Conservation (phyloP, 140 eudicot genomes). For the Oenanthe javanica region DNA sequence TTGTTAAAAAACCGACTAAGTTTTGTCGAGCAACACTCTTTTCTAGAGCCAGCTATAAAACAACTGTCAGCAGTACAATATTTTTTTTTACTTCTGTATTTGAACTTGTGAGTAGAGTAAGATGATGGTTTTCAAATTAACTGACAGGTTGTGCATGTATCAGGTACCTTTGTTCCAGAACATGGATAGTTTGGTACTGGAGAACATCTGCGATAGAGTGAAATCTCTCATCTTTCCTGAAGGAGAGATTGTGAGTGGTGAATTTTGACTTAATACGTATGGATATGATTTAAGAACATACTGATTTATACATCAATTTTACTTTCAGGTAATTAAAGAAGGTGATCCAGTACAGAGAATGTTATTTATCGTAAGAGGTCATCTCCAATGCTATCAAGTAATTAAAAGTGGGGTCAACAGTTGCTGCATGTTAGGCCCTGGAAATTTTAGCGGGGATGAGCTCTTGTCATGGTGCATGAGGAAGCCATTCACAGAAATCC, state of each 20-base stretch:
- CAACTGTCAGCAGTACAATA: neutral
- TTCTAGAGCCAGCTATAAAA: neutral
- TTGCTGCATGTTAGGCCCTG: conserved; percentile 93
- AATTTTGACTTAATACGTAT: neutral
- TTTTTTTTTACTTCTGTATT: neutral
- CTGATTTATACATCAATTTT: neutral
- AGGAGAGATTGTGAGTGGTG: conserved; percentile 78
- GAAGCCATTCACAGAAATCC: conserved; percentile 70
- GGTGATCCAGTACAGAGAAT: conserved; percentile 93
- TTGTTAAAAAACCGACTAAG: neutral
- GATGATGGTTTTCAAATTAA: neutral
- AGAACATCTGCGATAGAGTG: conserved; percentile 92
- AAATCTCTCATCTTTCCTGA: conserved; percentile 81
- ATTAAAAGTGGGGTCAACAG: conserved; percentile 65
- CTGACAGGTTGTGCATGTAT: conserved; percentile 6
- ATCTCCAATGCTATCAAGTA: conserved; percentile 85
- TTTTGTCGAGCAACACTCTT: neutral
- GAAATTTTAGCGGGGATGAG: conserved; percentile 93
- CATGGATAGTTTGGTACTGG: conserved; percentile 89
- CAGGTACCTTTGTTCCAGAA: conserved; percentile 96
- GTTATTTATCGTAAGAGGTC: conserved; percentile 89
- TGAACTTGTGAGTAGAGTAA: neutral
- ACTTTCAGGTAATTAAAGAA: conserved; percentile 63
- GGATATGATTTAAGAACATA: neutral
- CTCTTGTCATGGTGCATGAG: conserved; percentile 89